Conservation (phyloP, 768 basidiomycete species). For the Rhizopogon rudus region DNA sequence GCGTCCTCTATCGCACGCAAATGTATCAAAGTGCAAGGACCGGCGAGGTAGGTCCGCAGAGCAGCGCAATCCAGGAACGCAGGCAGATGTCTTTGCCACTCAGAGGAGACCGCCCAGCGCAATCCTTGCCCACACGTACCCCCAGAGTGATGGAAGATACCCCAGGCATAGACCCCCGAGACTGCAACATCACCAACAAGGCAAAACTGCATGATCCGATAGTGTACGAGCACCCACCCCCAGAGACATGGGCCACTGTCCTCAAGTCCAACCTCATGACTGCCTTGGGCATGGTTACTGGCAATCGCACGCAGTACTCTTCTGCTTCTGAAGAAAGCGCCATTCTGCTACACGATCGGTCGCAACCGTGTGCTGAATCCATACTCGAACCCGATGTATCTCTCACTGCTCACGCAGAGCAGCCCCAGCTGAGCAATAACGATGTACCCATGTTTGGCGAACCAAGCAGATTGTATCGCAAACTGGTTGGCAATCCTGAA, state of each 20-base stretch:
- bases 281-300: constrained; percentile 45
- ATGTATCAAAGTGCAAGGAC: neutral
- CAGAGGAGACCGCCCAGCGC: constrained; percentile 25
- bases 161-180: constrained; percentile 8
- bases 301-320: constrained; percentile 26
- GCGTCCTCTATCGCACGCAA: neutral
- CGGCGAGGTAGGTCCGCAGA: constrained; percentile 13
- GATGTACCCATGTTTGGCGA: constrained; percentile 25
- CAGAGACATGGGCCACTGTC: constrained; percentile 37
- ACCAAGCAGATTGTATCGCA: constrained; percentile 34
- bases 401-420: neutral
- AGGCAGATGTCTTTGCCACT: constrained; percentile 18
- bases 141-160: constrained; percentile 3
- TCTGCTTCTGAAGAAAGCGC: neutral
- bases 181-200: constrained; percentile 3
- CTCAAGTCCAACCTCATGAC: constrained; percentile 41
- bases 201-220: neutral
- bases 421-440: neutral
- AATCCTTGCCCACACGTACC: constrained; percentile 10
- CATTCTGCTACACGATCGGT: neutral
- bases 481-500: constrained; percentile 9
- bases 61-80: constrained; percentile 10
- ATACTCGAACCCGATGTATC: neutral
- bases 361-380: constrained; percentile 3
- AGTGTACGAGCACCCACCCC: neutral